Conservation (phyloP, 495 filamentous ascomycete genomes). For the Aspergillus cristatus region DNA sequence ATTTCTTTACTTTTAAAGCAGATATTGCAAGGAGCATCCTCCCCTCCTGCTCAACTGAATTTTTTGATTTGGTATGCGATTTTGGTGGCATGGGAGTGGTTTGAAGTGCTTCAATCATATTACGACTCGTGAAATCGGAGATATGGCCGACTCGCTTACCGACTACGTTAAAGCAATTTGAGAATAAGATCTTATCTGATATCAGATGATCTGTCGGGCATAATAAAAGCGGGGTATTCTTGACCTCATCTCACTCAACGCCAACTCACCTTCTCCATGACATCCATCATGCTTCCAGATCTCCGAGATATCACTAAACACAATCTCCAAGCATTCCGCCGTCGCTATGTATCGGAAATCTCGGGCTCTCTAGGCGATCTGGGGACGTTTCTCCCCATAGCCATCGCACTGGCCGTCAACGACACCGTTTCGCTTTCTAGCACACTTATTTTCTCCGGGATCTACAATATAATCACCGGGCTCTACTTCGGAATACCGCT, state of each 20-base stretch:
- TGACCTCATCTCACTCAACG: neutral
- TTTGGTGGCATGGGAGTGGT: too few relatives aligned
- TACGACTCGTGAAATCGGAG: too few relatives aligned
- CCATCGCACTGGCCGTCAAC: constrained; percentile 70
- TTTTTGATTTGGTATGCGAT: too few relatives aligned
- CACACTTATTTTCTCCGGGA: constrained; percentile 78
- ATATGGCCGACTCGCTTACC: too few relatives aligned
- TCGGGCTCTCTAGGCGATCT: constrained; percentile 86
- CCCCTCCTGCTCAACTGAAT: too few relatives aligned
- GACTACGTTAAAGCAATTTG: too few relatives aligned
- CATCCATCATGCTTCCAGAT: constrained; percentile 21
- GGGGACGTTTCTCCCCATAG: constrained; percentile 81
- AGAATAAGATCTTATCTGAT: too few relatives aligned
- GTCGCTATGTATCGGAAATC: constrained; percentile 65
- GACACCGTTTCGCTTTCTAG: constrained; percentile 68
- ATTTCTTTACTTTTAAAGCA: too few relatives aligned
- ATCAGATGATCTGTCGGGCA: too few relatives aligned
- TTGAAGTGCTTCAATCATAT: too few relatives aligned
- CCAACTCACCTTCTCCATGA: neutral
- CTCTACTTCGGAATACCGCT: constrained; percentile 74
- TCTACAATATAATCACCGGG: constrained; percentile 79
- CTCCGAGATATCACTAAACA: constrained; percentile 24
- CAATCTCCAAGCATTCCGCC: constrained; percentile 35
- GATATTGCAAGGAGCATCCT: too few relatives aligned
- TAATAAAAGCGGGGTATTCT: neutral